Evolutionary conservation across 2,329 filamentous ascomycete genomes (phyloP).

Genomic region (Cladosporium cucumerinum): DNA sequence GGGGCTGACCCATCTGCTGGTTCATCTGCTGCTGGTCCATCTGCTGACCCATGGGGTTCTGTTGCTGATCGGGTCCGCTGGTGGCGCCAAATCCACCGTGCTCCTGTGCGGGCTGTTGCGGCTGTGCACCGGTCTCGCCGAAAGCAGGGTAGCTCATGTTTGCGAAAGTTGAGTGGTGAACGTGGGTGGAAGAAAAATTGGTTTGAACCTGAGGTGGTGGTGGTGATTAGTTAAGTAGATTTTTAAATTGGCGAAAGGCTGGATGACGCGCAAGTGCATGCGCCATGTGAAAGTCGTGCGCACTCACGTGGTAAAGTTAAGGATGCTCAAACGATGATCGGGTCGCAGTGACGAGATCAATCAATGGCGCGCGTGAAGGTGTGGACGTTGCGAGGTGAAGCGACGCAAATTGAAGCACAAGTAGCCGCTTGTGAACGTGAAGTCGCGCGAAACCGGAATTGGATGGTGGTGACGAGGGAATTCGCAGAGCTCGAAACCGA

Average conservation of each 20-base stretch:
- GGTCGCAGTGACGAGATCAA: constrained; percentile 9
- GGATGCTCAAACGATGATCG: constrained; percentile 10
- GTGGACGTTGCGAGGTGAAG: neutral
- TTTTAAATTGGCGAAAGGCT: neutral
- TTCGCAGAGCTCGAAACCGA: constrained; percentile 5
- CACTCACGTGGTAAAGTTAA: constrained; percentile 23
- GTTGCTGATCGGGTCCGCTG: constrained; percentile 14
- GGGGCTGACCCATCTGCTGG: constrained; percentile 52
- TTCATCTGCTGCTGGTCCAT: constrained; percentile 44
- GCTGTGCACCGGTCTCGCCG: constrained; percentile 55
- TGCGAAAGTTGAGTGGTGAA: constrained; percentile 1
- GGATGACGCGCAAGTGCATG: constrained; percentile 1
- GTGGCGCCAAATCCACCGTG: constrained; percentile 18
- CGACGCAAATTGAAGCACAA: constrained; percentile 23
- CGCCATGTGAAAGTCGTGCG: neutral
- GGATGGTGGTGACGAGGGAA: constrained; percentile 6
- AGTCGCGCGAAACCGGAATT: constrained; percentile 10
- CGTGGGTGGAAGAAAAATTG: constrained; percentile 3
- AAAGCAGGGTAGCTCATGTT: constrained; percentile 66
- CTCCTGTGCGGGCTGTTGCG: constrained; percentile 47
- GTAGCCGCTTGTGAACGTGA: constrained; percentile 27
- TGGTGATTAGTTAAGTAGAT: neutral
- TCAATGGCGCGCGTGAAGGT: constrained; percentile 8
- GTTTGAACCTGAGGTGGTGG: neutral
- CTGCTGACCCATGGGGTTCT: constrained; percentile 25